Base-by-base conservation (phyloP, 371 early-diverging fungal genomes). In the Fennellomyces sp. region DNA sequence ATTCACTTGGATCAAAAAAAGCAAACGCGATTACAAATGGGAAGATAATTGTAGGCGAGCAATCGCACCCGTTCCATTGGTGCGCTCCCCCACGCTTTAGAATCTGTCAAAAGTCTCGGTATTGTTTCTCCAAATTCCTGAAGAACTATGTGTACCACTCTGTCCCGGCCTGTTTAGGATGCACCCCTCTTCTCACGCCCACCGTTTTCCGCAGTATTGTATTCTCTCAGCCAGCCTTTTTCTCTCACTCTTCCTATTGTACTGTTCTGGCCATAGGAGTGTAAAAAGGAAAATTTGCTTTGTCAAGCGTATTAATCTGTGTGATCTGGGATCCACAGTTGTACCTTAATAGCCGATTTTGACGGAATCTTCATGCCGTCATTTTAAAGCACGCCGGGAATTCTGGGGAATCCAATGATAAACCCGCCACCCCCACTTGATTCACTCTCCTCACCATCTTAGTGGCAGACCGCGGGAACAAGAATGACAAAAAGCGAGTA, bases 401-500 rank as follows among this genome's bases (percentile, higher is more conserved):
- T 39, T 39, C 39, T 39, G 39, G 17, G 15, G 15, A 39, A 39
- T 39, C 39, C 15, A 39, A 6, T 39, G n/a, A 6, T 38, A 3
- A 6, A 12, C 6, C 3, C 38, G 4, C 13, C 13, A 5, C 39
- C 13, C 17, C 17, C 39, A 5, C 39, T 13, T 39, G 39, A 19
- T 13, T 39, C 39, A 11, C 39, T 39, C 35, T 45, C 45, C 39
- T 39, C 15, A n/a, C 39, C 11, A 10, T 45, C 45, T 45, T 45
- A 45, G 23, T 45, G 45, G 45, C 19, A 19, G 45, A 45, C 45
- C 45, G 45, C 45, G 45, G 45, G 45, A 45, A 45, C 45, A 23
- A 15, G 5, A 5, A 45, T 45, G 45, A 45, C 45, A 45, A 45
- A 45, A 45, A 45, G 45, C 21, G 23, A 19, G n/a, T 45, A 45